Evolutionary conservation across 176 grass and related monocot species (phyloP).

Genomic region (Triticum urartu): DNA sequence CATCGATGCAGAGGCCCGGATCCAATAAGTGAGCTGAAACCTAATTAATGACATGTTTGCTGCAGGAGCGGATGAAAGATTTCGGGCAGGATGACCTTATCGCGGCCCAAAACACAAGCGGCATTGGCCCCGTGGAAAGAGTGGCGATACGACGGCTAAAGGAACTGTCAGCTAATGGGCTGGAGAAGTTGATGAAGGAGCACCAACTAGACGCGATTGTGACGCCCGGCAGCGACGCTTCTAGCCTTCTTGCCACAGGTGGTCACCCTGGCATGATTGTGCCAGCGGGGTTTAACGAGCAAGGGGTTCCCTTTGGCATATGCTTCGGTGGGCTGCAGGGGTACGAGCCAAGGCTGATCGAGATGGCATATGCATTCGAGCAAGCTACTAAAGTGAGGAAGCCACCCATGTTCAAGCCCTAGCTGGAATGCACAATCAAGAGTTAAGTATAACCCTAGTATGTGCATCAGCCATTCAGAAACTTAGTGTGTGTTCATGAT

Average conservation of each 20-base stretch:
- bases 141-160: constrained; percentile 19
- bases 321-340: constrained; percentile 57
- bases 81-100: constrained; percentile 23
- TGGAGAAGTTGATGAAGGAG: constrained; percentile 45
- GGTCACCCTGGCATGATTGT: constrained; percentile 48
- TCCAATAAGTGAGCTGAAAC: no score
- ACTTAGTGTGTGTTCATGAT: no score
- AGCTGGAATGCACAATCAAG: neutral
- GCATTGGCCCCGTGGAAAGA: constrained; percentile 32
- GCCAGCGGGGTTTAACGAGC: constrained; percentile 44
- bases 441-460: no score
- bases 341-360: constrained; percentile 50
- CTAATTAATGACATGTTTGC: no score
- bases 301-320: constrained; percentile 41
- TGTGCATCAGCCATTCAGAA: no score
- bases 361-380: constrained; percentile 65
- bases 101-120: constrained; percentile 23
- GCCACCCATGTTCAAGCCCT: constrained; percentile 25
- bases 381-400: constrained; percentile 46
- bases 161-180: constrained; percentile 24
- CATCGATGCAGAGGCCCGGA: no score
- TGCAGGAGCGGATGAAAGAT: neutral
- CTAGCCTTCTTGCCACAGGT: constrained; percentile 24
- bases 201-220: constrained; percentile 43
- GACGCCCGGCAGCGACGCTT: neutral